Evolutionary conservation across 2,329 filamentous ascomycete genomes (phyloP).

Genomic region (Akanthomyces lecanii): DNA sequence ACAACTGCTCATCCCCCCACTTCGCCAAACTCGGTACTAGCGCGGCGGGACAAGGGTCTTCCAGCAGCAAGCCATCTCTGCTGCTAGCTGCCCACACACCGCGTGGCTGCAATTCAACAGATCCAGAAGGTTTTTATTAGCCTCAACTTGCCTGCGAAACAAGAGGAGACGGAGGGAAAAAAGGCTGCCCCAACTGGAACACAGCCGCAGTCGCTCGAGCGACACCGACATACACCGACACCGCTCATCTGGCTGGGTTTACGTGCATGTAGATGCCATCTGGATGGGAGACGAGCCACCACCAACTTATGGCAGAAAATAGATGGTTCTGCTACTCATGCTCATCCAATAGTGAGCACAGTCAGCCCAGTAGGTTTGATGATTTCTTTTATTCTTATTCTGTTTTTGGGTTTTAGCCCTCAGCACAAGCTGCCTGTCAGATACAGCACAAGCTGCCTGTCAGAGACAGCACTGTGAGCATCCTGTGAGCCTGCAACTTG

Average conservation of each 20-base stretch:
- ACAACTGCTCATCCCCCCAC: background rate
- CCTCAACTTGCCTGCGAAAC: slow-evolving; percentile 4
- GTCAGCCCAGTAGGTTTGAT: background rate
- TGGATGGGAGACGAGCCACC: background rate
- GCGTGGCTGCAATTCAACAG: slow-evolving; percentile 15
- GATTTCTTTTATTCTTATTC: background rate
- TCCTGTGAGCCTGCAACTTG: background rate
- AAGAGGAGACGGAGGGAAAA: background rate
- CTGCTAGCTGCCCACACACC: background rate
- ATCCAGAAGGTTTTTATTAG: slow-evolving; percentile 14
- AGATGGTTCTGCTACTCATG: background rate
- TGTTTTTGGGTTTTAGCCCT: background rate
- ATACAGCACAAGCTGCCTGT: background rate
- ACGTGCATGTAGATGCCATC: background rate
- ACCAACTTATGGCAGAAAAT: background rate
- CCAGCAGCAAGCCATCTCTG: slow-evolving; percentile 1
- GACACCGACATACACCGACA: slow-evolving; percentile 12
- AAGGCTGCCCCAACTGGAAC: slow-evolving; percentile 14
- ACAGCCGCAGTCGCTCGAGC: slow-evolving; percentile 6
- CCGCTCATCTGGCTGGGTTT: background rate
- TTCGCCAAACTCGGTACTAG: background rate
- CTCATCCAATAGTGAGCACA: background rate
- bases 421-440: background rate
- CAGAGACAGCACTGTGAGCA: background rate
- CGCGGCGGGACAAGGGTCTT: background rate